phyloP scores from a whole-genome alignment of 371 early-diverging fungal genomes.

The Zychaea mexicana region DNA sequence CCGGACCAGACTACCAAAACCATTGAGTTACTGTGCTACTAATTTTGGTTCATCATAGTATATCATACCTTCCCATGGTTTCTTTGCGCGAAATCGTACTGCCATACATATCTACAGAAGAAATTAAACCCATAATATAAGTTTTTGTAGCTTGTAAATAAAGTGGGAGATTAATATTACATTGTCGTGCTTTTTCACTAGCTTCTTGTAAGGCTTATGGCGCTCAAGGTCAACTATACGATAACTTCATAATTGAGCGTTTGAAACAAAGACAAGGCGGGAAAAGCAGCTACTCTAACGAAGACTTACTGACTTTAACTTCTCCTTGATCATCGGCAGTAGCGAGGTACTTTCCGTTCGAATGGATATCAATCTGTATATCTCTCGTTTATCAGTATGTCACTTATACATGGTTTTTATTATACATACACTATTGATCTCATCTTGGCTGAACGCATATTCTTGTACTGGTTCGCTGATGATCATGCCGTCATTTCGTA shows the following conservation, averaged over 20 bases:
- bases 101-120: slow-evolving; percentile 45
- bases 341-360: slow-evolving; percentile 37
- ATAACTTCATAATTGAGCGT: background rate
- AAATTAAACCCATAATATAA: background rate
- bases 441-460: slow-evolving; percentile 42
- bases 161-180: slow-evolving; percentile 18
- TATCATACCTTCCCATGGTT: slow-evolving; percentile 48
- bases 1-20: slow-evolving; percentile 47
- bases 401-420: background rate
- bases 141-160: too few species aligned
- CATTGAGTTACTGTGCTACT: too few species aligned
- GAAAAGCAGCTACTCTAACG: background rate
- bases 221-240: slow-evolving; percentile 38
- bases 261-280: too few species aligned
- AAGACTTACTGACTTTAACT: slow-evolving; percentile 37
- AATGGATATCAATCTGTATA: slow-evolving; percentile 44
- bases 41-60: too few species aligned
- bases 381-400: background rate
- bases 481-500: slow-evolving; percentile 33
- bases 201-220: slow-evolving; percentile 42
- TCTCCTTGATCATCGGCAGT: slow-evolving; percentile 48
- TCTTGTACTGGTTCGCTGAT: slow-evolving; percentile 22
- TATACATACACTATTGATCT: slow-evolving; percentile 41
- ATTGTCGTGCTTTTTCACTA: slow-evolving; percentile 38
- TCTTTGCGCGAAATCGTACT: slow-evolving; percentile 39